These are phyloP conservation scores for Leptographium wingfieldii DNA, from an alignment of 2,329 filamentous ascomycete genomes.

Conservation along the genomic window DNA sequence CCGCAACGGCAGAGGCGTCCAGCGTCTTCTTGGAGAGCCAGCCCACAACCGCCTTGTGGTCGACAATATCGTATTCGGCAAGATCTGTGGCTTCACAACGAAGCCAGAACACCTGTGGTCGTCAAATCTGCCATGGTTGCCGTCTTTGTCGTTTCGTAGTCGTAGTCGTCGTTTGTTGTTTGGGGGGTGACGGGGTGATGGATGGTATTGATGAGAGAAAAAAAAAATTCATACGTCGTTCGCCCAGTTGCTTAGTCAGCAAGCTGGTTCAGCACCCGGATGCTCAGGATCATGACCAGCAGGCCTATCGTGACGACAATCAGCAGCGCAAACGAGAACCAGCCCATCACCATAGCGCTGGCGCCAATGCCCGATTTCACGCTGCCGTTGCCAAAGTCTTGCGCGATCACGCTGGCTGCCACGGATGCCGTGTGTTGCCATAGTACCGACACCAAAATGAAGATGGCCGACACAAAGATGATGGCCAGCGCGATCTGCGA, in stretches of 20 bases:
- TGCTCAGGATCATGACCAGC: constrained; percentile 93
- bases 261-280: constrained; percentile 60
- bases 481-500: constrained; percentile 88
- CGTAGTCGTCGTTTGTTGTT: too few species aligned
- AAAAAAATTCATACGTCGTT: not conserved
- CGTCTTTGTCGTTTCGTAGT: too few species aligned
- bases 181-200: too few species aligned
- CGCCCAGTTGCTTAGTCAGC: constrained; percentile 16
- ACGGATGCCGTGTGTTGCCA: constrained; percentile 97
- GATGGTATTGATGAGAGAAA: not conserved
- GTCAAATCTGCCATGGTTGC: too few species aligned
- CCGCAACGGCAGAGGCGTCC: too few species aligned
- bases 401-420: constrained; percentile 82
- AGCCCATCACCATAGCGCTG: constrained; percentile 90
- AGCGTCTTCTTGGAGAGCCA: too few species aligned
- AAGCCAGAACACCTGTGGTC: too few species aligned
- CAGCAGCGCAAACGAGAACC: constrained; percentile 89
- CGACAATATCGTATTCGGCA: too few species aligned
- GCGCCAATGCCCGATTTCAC: constrained; percentile 83
- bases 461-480: constrained; percentile 67
- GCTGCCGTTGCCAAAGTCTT: constrained; percentile 83
- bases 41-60: too few species aligned
- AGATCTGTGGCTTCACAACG: too few species aligned
- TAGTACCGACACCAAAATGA: constrained; percentile 60
- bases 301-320: constrained; percentile 93